phyloP scores from a whole-genome alignment of 441 rosid genomes.

The Mallotus japonicus region DNA sequence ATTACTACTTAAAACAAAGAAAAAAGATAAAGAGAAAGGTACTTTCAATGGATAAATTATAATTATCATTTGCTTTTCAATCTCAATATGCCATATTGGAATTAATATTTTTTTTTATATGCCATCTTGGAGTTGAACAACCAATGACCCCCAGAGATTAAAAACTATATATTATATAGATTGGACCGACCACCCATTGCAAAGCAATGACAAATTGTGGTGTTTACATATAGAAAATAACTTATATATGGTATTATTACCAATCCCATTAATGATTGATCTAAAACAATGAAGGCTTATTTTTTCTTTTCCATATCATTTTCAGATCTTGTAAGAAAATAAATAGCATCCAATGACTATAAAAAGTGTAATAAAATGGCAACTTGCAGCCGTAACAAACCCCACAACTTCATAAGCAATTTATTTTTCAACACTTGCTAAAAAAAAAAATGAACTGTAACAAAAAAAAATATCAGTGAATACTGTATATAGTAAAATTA shows the following conservation, averaged over 20 bases:
- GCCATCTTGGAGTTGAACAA: not conserved
- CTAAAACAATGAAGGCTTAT: too few species aligned
- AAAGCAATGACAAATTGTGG: slow-evolving; percentile 3
- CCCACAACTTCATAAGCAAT: slow-evolving; percentile 11
- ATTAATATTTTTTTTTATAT: not conserved
- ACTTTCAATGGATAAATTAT: slow-evolving; percentile 17
- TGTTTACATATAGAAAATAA: not conserved
- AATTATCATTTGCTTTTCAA: slow-evolving; percentile 9
- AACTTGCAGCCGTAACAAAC: not conserved
- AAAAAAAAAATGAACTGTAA: too few species aligned
- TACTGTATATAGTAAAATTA: too few species aligned
- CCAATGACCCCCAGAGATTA: not conserved
- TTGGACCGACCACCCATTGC: too few species aligned
- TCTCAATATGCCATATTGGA: not conserved
- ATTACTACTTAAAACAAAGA: not conserved
- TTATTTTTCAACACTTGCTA: too few species aligned
- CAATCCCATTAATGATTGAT: too few species aligned
- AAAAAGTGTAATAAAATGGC: slow-evolving; percentile 5
- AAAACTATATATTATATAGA: too few species aligned
- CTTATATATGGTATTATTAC: too few species aligned
- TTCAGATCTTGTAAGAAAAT: not conserved
- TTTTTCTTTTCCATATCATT: too few species aligned
- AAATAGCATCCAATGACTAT: slow-evolving; percentile 33
- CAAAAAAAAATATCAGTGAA: too few species aligned
- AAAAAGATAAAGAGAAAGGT: not conserved